Base-by-base conservation (phyloP, 2,329 filamentous ascomycete species). In the Diaporthe australafricana region DNA sequence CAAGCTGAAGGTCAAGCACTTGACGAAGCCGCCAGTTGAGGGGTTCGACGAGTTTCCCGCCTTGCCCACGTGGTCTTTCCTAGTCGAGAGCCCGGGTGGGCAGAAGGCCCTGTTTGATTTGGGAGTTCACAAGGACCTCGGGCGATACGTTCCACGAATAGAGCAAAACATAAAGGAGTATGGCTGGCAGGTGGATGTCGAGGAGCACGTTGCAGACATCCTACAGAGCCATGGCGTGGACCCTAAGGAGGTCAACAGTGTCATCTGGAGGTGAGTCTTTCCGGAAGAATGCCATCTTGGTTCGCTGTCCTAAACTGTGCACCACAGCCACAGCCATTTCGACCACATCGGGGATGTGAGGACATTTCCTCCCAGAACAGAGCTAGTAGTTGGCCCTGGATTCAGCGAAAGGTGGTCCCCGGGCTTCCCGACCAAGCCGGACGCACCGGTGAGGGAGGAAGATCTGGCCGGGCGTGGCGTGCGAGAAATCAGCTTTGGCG, bases 331-430 rank as follows among this genome's bases (percentile, higher is more conserved):
- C 68, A 74, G 71, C 47, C 77, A 77, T 55, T 78, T 70, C 66
- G 77, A 77, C 42, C 77, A 78, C 67, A 73, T 71, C 22, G 77
- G 77, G 35, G 74, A 76, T 62, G 67, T 71, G 6, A 35, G 60
- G 6, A 70, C 67, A 5, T 78, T 78, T 42, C 77, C 77, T 14
- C 32, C 48, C 1, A 72, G 73, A 17, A 74, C 72, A 7, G 75
- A 75, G 25, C 57, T 78, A 17, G 72, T 78, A 17, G 75, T 78
- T 20, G 77, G 75, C 12, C 76, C 75, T 1, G 77, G 76, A 7
- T 76, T 78, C 71, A 74, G 70, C 35, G 68, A 73, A 3, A 53
- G 25, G 2, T 72, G 73, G 50, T 63, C 74, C 40, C 77, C 77
- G 5, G 76, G 73, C 14, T 75, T 73, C 45, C 77, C 77, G 1